Conservation (phyloP, 169 alveolate species). For the Plasmodium billcollinsi region DNA sequence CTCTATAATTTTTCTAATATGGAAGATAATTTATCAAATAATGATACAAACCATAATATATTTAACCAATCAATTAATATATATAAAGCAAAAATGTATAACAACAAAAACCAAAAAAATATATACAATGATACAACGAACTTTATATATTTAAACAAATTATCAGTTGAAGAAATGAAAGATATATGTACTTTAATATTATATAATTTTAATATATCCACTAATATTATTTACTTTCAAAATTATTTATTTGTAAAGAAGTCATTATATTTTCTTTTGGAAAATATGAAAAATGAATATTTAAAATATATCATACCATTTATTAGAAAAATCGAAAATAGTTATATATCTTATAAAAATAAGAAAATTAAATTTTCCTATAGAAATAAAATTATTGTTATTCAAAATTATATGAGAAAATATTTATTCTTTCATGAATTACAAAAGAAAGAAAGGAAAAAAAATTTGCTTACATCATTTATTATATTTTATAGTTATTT, state of each 20-base stretch:
- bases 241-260: conserved; percentile 49
- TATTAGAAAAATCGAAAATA: conserved; percentile 47
- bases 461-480: conserved; percentile 63
- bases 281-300: conserved; percentile 38
- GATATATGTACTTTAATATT: conserved; percentile 55
- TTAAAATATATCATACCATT: conserved; percentile 28
- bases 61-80: background rate
- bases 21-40: background rate
- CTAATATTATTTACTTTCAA: conserved; percentile 28
- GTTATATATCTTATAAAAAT: conserved; percentile 32
- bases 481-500: conserved; percentile 58
- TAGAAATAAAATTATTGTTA: conserved; percentile 44
- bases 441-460: conserved; percentile 41
- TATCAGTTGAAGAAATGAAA: conserved; percentile 22
- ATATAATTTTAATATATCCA: conserved; percentile 26
- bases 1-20: no score
- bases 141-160: conserved; percentile 21
- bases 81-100: conserved; percentile 2
- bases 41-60: background rate
- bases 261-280: conserved; percentile 58
- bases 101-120: background rate
- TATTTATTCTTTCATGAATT: conserved; percentile 13
- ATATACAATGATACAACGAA: background rate
- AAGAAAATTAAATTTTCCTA: conserved; percentile 27
- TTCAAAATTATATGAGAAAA: conserved; percentile 68